Base-by-base conservation (phyloP, 2,329 filamentous ascomycete species). In the Drechslera avenae region DNA sequence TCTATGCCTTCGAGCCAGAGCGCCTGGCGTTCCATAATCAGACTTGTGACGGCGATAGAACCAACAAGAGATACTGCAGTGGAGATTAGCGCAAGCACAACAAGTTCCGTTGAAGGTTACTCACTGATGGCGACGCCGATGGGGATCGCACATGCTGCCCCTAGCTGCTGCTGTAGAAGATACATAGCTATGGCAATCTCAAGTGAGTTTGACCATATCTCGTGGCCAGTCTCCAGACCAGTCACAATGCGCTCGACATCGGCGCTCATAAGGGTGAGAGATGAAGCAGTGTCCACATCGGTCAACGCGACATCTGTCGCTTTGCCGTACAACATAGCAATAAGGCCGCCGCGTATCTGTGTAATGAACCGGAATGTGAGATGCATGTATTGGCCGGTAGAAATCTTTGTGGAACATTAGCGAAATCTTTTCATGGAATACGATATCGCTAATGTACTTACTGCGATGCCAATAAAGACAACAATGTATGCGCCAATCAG, bases 121-220 rank as follows among this genome's bases (percentile, higher is more conserved):
- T 32, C 60, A 71, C 68, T 35, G 7, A 76, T 39, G 0, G 80
- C 76, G 2, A 81, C 67, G 0, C 75, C 72, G 5, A 84, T 69
- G 0, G 81, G 80, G 0, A 78, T 76, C 0, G 76, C 62, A 32
- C 79, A 83, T 0, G 79, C 78, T 0, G 71, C 65, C 0, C 81
- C 80, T 1, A 84, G 58, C 39, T 81, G 73, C 3, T 57, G 59
- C 16, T 81, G 68, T 0, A 84, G 67, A 0, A 83, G 68, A 62
- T 73, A 83, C 39, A 76, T 75, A 0, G 76, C 76, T 1, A 83
- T 45, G 4, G 60, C 73, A 3, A 79, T 72, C 52, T 82, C 75
- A 1, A 81, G 52, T 0, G 68, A 43, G 32, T 71, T 71, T 8
- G 68, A 61, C 69, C 69, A 73, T 7, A 71, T 47, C 57, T 73